Percentiles rank a stretch among this genome's conserved stretches.
Conservation (phyloP, 345 rosid species). For the sweet orange (Citrus sinensis) region DVS_A1.0 CM039164.1:16372001-16372500, state of each 20-base stretch:
- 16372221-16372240: neutral
- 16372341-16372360: neutral
- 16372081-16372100: neutral
- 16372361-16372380: neutral
- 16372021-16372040: neutral
- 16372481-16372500: neutral
- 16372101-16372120: neutral
- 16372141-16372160: neutral
- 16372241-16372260: neutral
- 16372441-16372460: neutral
- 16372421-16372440: neutral
- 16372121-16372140: too few relatives aligned
- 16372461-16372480: neutral
- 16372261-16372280: neutral
- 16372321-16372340: neutral
- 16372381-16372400: neutral
- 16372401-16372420: neutral
- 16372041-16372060: neutral
- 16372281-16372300: neutral
- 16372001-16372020: neutral
- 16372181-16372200: neutral
- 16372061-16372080: neutral
- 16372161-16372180: neutral
- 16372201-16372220: neutral
- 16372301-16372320: neutral